Evolutionary conservation across 805 yeast species (phyloP).

Genomic region (Pichia heedii): DNA sequence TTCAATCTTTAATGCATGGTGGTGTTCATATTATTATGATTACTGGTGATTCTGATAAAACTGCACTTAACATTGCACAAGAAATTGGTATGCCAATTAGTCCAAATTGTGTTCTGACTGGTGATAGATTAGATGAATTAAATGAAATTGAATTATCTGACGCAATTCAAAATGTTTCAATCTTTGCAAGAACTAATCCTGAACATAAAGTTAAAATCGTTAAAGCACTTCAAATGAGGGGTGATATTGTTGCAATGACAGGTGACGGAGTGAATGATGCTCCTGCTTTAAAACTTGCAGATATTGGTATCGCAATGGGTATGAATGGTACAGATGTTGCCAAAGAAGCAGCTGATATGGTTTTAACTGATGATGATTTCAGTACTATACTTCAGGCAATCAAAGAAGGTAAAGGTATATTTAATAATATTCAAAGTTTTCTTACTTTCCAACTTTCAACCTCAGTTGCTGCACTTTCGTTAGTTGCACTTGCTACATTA

Average conservation of each 20-base stretch:
- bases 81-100: conserved; percentile 75
- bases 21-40: conserved; percentile 98
- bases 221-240: conserved; percentile 79
- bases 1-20: conserved; percentile 71
- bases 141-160: conserved; percentile 62
- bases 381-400: conserved; percentile 89
- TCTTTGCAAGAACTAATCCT: conserved; percentile 92
- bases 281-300: conserved; percentile 94
- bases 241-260: conserved; percentile 98
- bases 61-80: conserved; percentile 77
- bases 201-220: conserved; percentile 89
- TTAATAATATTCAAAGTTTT: conserved; percentile 90
- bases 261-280: conserved; percentile 99
- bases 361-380: conserved; percentile 92
- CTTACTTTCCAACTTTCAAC: conserved; percentile 94
- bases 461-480: conserved; percentile 85
- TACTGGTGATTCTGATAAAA: conserved; percentile 87
- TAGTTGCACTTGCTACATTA: conserved; percentile 80
- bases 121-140: conserved; percentile 72
- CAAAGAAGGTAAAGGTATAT: conserved; percentile 96
- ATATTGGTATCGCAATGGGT: conserved; percentile 93
- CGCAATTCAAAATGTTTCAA: conserved; percentile 73
- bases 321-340: conserved; percentile 96
- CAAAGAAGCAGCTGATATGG: conserved; percentile 97
- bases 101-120: conserved; percentile 73